A percentile compares a stretch with the other conserved stretches of the same genome.
phyloP scores from a whole-genome alignment of 176 grass and related monocot genomes.

The Triticum urartu region DNA sequence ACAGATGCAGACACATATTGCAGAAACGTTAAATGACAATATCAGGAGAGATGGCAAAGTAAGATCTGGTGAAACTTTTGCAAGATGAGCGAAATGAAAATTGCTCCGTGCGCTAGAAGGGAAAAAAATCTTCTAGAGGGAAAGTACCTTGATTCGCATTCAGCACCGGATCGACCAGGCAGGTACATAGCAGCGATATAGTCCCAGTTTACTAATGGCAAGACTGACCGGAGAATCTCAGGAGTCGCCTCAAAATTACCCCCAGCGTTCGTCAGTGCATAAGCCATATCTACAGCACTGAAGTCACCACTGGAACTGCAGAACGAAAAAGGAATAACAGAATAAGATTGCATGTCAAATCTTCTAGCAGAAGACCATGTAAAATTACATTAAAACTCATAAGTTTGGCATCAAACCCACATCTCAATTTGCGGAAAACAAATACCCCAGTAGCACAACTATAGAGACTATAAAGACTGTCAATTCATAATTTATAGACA shows the following conservation, averaged over 20 bases:
- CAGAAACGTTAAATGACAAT: not conserved
- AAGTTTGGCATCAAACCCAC: constrained; percentile 1
- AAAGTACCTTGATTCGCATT: constrained; percentile 85
- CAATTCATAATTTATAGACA: constrained; percentile 13
- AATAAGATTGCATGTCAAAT: not conserved
- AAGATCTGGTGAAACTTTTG: not conserved
- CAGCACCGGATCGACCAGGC: constrained; percentile 61
- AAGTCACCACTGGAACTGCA: constrained; percentile 65
- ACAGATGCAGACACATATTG: not conserved
- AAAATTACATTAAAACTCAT: constrained; percentile 11
- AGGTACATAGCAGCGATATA: constrained; percentile 81
- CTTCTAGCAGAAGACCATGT: not conserved
- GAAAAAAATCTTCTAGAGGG: not conserved
- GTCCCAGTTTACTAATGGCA: constrained; percentile 84
- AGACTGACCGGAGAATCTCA: constrained; percentile 68
- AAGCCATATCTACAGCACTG: constrained; percentile 55
- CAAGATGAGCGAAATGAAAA: not conserved
- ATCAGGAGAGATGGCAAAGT: constrained; percentile 12
- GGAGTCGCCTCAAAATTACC: constrained; percentile 58
- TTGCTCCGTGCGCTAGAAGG: not conserved
- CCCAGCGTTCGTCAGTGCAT: constrained; percentile 33
- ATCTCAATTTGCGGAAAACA: constrained; percentile 8
- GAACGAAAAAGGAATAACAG: not conserved
- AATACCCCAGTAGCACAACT: not conserved
- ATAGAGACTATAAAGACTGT: not conserved